Base-by-base conservation (phyloP, 345 rosid species). In the Aquilaria sinensis region DNA sequence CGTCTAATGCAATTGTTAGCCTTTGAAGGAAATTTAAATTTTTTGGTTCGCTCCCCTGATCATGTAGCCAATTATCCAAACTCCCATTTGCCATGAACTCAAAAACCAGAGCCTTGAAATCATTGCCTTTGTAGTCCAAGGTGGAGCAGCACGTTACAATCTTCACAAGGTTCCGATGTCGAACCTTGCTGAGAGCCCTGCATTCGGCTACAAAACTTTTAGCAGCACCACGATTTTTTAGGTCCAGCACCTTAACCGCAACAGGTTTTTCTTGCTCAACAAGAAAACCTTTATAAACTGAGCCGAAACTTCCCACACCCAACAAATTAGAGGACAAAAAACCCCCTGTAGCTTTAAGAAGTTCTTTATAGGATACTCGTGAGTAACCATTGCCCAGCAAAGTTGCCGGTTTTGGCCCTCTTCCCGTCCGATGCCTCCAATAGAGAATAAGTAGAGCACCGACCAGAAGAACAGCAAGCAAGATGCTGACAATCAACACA, bases 121-220 rank as follows among this genome's bases (percentile, higher is more conserved):
- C 73, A 56, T 56, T 51, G 3, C 67, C 77, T 48, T 60, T n/a
- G 5, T 61, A 14, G 54, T 74, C 68, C 13, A 74, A 33, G 14
- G 65, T 62, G 14, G 74, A 65, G 63, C 76, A 76, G 43, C 53
- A 61, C 0, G 71, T 76, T 33, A 72, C 4, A 15, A 62, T 49
- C 50, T 64, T 75, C 15, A 64, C 64, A 56, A 75, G 67, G 61
- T 71, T 71, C n/a, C 70, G 52, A 9, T 76, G 80, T 12, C 73
- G 56, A 29, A 66, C 31, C 12, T 59, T 66, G 2, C 63, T 61
- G 10, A 76, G 14, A 1, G 72, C 63, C 32, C 62, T 54, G 12
- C 80, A 76, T 29, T 76, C 67, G 0, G 69, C 60, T 8, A 54
- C 23, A 55, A 76, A 76, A 60, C 80, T 76, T 51, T 54, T 47